Evolutionary conservation across 352 stramenopile species (phyloP).

Genomic region (Peronosclerospora sorghi): DNA sequence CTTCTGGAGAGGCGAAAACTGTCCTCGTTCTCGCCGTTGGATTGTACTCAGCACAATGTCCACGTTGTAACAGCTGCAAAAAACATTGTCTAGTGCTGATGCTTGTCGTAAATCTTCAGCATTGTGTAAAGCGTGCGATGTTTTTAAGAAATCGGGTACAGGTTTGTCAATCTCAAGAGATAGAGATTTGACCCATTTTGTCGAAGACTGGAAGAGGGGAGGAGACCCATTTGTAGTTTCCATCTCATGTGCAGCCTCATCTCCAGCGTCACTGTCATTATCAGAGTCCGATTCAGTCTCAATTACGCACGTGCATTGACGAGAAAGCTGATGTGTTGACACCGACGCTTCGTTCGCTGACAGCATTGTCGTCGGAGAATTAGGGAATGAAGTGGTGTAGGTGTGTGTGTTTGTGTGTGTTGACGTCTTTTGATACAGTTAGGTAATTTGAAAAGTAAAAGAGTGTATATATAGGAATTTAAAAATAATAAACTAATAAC

Average conservation of each 20-base stretch:
- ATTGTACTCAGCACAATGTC: slow-evolving; percentile 54
- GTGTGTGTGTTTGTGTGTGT: not conserved
- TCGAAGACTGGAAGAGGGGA: not conserved
- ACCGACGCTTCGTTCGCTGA: not conserved
- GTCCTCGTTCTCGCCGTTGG: slow-evolving; percentile 40
- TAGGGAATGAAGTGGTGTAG: not conserved
- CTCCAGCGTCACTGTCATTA: slow-evolving; percentile 21
- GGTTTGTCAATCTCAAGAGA: slow-evolving; percentile 21
- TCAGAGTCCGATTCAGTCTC: slow-evolving; percentile 71
- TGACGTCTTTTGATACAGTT: too few species aligned
- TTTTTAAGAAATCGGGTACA: slow-evolving; percentile 43
- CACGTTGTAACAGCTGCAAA: slow-evolving; percentile 65
- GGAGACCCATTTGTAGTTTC: not conserved
- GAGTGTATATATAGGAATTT: too few species aligned
- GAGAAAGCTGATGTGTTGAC: slow-evolving; percentile 14
- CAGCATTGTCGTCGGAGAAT: too few species aligned
- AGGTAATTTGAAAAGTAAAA: too few species aligned
- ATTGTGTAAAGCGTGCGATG: slow-evolving; percentile 64
- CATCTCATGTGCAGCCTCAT: not conserved
- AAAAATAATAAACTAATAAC: too few species aligned
- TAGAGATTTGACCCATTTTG: slow-evolving; percentile 18
- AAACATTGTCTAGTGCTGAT: slow-evolving; percentile 52
- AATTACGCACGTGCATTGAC: slow-evolving; percentile 57
- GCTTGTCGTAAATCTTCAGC: slow-evolving; percentile 53
- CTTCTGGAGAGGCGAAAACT: slow-evolving; percentile 54